Evolutionary conservation across 768 basidiomycete species (phyloP).

Genomic region (Xerocomus brunneocitrinus): DNA sequence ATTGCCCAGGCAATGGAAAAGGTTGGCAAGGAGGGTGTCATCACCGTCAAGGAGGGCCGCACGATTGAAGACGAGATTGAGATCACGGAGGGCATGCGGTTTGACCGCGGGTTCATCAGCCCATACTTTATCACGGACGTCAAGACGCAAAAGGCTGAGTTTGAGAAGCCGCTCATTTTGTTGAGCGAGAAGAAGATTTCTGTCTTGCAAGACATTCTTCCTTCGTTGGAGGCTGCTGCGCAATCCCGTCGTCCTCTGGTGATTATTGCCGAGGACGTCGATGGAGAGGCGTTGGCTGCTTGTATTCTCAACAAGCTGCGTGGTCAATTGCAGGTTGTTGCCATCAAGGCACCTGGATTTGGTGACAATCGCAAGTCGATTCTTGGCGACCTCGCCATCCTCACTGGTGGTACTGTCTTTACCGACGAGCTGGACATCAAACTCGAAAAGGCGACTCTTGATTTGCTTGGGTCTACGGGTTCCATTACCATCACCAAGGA

Average conservation of each 20-base stretch:
- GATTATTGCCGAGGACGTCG: constrained; percentile 96
- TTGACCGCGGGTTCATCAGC: constrained; percentile 97
- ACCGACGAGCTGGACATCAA: constrained; percentile 96
- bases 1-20: constrained; percentile 99
- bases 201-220: constrained; percentile 89
- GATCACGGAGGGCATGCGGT: constrained; percentile 99
- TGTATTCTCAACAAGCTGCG: constrained; percentile 99
- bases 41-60: constrained; percentile 98
- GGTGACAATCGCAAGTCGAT: constrained; percentile 99
- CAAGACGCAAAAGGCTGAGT: constrained; percentile 92
- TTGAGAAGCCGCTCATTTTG: constrained; percentile 93
- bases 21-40: constrained; percentile 99
- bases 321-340: constrained; percentile 90
- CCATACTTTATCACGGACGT: constrained; percentile 99
- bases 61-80: constrained; percentile 99
- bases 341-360: constrained; percentile 97
- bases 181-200: constrained; percentile 99
- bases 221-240: constrained; percentile 77
- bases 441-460: constrained; percentile 83
- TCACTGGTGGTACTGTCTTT: constrained; percentile 97
- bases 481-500: constrained; percentile 95
- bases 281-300: constrained; percentile 96
- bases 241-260: constrained; percentile 85
- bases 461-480: constrained; percentile 88
- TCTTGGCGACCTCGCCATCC: constrained; percentile 94